A percentile compares a stretch with the other conserved stretches of the same genome.
These are phyloP conservation scores for Phialemoniopsis sp. DNA, from an alignment of 2,329 filamentous ascomycete species.

Conservation along the genomic window DNA sequence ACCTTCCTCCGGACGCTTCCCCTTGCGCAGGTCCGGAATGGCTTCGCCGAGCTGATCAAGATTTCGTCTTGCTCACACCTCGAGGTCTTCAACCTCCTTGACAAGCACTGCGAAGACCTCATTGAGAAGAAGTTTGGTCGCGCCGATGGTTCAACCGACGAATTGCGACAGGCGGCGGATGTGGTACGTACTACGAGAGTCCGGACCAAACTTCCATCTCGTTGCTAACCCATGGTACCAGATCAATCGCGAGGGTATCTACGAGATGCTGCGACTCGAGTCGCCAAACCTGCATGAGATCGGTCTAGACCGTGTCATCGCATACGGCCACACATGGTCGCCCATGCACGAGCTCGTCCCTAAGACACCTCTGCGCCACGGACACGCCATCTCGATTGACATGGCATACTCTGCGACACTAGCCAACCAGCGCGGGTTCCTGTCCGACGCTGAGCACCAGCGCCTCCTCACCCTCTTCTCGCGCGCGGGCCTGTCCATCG, in stretches of 20 bases:
- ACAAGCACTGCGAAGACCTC: slow-evolving; percentile 65
- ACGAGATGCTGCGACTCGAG: slow-evolving; percentile 71
- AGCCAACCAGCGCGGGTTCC: slow-evolving; percentile 56
- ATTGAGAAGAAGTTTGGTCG: slow-evolving; percentile 64
- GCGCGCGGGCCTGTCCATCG: slow-evolving; percentile 66
- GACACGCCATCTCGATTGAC: slow-evolving; percentile 71
- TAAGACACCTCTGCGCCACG: slow-evolving; percentile 64
- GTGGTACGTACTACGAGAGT: slow-evolving; percentile 11
- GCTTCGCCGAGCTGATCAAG: slow-evolving; percentile 73
- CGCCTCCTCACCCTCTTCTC: slow-evolving; percentile 66
- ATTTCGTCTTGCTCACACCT: slow-evolving; percentile 68
- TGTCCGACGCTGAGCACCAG: slow-evolving; percentile 55
- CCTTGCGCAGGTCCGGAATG: slow-evolving; percentile 65
- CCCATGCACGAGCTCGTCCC: slow-evolving; percentile 68
- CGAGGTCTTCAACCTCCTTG: slow-evolving; percentile 62
- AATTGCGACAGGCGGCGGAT: slow-evolving; percentile 59
- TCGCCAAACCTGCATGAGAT: slow-evolving; percentile 72
- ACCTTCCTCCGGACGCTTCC: slow-evolving; percentile 66
- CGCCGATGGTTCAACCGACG: slow-evolving; percentile 46
- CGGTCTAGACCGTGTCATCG: slow-evolving; percentile 67
- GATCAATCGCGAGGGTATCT: slow-evolving; percentile 66
- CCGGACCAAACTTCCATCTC: background rate
- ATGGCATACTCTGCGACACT: slow-evolving; percentile 73
- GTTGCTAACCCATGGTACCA: slow-evolving; percentile 15
- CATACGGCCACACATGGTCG: slow-evolving; percentile 73